Percentiles rank a stretch among this genome's conserved stretches.
Evolutionary conservation across 192 early-diverging fungal species (phyloP).

Genomic region (Umbelopsis sp.): DNA sequence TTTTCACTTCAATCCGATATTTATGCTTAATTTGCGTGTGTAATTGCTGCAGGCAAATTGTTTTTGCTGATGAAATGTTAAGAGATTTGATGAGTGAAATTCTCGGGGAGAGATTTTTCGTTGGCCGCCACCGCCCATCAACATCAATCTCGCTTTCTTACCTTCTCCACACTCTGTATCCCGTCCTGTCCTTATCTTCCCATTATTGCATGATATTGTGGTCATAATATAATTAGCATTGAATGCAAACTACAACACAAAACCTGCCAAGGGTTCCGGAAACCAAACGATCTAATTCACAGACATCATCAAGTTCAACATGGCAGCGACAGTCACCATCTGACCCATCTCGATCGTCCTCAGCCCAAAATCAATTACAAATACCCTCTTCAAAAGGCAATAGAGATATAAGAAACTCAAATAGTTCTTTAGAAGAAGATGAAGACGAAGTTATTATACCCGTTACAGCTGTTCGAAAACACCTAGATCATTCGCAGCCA

Average conservation of each 20-base stretch:
- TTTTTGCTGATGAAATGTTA: too few species aligned
- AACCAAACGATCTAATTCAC: constrained; percentile 2
- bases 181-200: constrained; percentile 12
- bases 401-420: not conserved
- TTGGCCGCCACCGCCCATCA: not conserved
- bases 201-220: not conserved
- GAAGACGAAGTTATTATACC: constrained; percentile 20
- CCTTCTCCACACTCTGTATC: not conserved
- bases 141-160: constrained; percentile 9
- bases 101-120: constrained; percentile 12
- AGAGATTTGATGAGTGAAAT: not conserved
- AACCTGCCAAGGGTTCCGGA: constrained; percentile 7
- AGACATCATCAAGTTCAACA: not conserved
- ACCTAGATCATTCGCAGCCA: constrained; percentile 16
- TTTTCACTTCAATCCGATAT: too few species aligned
- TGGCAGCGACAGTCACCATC: not conserved
- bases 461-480: constrained; percentile 7
- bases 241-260: constrained; percentile 6
- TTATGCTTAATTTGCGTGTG: too few species aligned
- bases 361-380: constrained; percentile 2
- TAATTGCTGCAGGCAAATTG: too few species aligned
- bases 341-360: not conserved
- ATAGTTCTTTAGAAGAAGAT: constrained; percentile 10
- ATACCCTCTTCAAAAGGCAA: constrained; percentile 1
- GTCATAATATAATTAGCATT: constrained; percentile 12